Conservation (phyloP, 2,329 filamentous ascomycete species). For the Fusarium chaquense region DNA sequence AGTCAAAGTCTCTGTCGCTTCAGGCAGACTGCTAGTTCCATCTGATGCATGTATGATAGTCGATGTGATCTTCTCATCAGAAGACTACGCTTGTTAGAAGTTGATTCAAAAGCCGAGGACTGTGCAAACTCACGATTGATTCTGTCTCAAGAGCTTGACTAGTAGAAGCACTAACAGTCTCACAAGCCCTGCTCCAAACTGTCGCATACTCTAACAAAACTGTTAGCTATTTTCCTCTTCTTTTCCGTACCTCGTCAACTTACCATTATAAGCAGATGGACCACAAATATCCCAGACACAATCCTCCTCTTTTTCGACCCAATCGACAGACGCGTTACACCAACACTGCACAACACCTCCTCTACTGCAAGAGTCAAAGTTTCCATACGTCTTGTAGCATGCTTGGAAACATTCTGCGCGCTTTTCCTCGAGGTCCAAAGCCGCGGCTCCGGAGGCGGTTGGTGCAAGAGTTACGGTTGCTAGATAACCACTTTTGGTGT, state of each 20-base stretch:
- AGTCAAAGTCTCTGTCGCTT: neutral
- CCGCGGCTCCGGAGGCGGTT: neutral
- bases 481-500: neutral
- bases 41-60: neutral
- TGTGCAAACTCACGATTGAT: neutral
- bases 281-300: neutral
- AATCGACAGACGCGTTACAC: neutral
- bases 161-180: neutral
- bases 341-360: neutral
- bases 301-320: neutral
- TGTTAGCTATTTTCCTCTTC: neutral
- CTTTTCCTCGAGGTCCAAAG: rapidly evolving
- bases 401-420: neutral
- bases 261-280: neutral
- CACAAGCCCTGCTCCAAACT: neutral
- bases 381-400: neutral
- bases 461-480: neutral
- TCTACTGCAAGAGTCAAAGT: neutral
- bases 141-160: neutral
- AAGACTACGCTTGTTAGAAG: neutral
- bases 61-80: neutral
- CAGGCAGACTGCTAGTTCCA: neutral
- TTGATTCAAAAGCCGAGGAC: neutral
- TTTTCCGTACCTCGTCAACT: neutral
- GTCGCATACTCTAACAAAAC: neutral